Evolutionary conservation across 257 asterid species (phyloP).

Genomic region (Gentiana macrophylla): DNA sequence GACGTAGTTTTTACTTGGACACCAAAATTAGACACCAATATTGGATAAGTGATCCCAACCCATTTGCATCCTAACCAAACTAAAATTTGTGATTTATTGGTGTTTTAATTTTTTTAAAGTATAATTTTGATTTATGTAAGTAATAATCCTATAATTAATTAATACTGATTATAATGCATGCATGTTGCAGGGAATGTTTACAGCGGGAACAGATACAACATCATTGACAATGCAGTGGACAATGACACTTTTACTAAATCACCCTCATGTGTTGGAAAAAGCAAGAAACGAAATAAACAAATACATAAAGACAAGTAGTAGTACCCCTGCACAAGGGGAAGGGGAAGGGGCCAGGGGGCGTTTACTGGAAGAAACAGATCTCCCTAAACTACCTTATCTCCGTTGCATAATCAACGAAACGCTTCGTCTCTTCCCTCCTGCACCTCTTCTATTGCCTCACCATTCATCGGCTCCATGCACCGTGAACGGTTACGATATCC

Average conservation of each 20-base stretch:
- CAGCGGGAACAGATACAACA: slow-evolving; percentile 22
- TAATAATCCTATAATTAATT: no score
- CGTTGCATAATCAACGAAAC: slow-evolving; percentile 29
- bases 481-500: slow-evolving; percentile 13
- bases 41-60: no score
- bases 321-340: no score
- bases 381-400: slow-evolving; percentile 22
- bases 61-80: no score
- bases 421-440: slow-evolving; percentile 23
- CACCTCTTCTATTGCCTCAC: slow-evolving; percentile 25
- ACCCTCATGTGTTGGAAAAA: slow-evolving; percentile 14
- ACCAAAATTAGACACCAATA: no score
- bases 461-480: slow-evolving; percentile 22
- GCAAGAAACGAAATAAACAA: slow-evolving; percentile 16
- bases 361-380: slow-evolving; percentile 23
- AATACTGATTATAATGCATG: no score
- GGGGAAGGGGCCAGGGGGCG: background rate
- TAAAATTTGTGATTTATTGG: no score
- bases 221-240: slow-evolving; percentile 28
- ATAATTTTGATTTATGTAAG: no score
- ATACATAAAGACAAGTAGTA: background rate
- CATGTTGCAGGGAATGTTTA: slow-evolving; percentile 4
- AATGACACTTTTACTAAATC: slow-evolving; percentile 22
- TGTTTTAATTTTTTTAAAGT: no score
- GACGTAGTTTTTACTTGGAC: no score